Evolutionary conservation across 106 monocot species (phyloP).

Genomic region (Chionographis japonica): DNA sequence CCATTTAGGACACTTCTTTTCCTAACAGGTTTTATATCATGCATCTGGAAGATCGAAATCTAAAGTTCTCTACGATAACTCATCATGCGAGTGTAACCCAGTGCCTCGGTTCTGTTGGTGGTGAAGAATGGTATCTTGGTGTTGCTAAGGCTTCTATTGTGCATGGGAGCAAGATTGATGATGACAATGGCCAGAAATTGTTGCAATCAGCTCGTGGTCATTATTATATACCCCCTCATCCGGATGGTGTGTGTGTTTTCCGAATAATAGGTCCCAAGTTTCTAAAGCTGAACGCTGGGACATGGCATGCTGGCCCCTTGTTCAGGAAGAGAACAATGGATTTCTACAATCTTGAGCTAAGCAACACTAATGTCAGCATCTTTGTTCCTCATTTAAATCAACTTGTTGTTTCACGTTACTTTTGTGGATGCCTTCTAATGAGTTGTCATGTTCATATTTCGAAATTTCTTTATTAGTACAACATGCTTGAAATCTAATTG

Average conservation of each 20-base stretch:
- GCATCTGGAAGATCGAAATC: constrained; percentile 56
- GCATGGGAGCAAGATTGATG: constrained; percentile 15
- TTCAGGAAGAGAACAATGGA: constrained; percentile 66
- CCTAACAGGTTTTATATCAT: constrained; percentile 80
- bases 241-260: constrained; percentile 68
- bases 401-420: neutral
- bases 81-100: constrained; percentile 98
- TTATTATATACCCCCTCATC: constrained; percentile 64
- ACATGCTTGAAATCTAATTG: no score
- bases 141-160: constrained; percentile 75
- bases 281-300: constrained; percentile 76
- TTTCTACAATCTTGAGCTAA: constrained; percentile 98
- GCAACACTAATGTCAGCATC: constrained; percentile 74
- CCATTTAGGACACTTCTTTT: neutral
- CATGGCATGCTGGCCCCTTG: constrained; percentile 96
- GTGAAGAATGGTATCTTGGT: constrained; percentile 83
- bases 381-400: constrained; percentile 2
- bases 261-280: constrained; percentile 68
- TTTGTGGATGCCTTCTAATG: neutral
- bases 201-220: constrained; percentile 56
- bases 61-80: constrained; percentile 65
- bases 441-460: neutral
- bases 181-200: constrained; percentile 8
- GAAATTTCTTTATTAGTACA: no score
- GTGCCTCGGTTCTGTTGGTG: constrained; percentile 82